Percentiles rank a stretch among this genome's conserved stretches.
phyloP scores from a whole-genome alignment of 257 asterid genomes.

The Apocynum venetum region DNA sequence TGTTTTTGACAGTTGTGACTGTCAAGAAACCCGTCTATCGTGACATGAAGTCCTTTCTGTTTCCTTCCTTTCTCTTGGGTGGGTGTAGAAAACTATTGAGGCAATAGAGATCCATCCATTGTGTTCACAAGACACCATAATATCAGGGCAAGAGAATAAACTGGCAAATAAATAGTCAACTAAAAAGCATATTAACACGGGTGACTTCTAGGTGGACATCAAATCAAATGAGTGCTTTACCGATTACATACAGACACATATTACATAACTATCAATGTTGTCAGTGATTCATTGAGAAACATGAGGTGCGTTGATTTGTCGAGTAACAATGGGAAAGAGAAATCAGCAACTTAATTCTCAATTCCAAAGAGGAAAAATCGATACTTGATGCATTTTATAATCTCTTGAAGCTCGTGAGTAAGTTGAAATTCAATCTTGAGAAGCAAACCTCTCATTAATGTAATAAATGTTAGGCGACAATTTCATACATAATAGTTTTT shows the following conservation, averaged over 20 bases:
- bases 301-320: not conserved
- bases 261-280: no score
- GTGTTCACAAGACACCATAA: not conserved
- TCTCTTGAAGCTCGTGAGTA: not conserved
- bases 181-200: not conserved
- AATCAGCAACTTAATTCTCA: not conserved
- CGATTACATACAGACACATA: no score
- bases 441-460: not conserved
- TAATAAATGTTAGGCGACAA: not conserved
- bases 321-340: not conserved
- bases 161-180: not conserved
- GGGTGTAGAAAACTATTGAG: not conserved
- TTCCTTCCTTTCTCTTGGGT: not conserved
- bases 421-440: not conserved
- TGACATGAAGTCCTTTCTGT: not conserved
- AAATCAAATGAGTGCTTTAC: no score
- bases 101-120: not conserved
- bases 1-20: not conserved
- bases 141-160: not conserved
- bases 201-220: no score
- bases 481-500: not conserved
- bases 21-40: not conserved
- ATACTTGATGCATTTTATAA: no score
- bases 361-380: no score
- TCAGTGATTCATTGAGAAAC: no score